Base-by-base conservation (phyloP, 805 yeast genomes). In the Ogataea pini region DNA sequence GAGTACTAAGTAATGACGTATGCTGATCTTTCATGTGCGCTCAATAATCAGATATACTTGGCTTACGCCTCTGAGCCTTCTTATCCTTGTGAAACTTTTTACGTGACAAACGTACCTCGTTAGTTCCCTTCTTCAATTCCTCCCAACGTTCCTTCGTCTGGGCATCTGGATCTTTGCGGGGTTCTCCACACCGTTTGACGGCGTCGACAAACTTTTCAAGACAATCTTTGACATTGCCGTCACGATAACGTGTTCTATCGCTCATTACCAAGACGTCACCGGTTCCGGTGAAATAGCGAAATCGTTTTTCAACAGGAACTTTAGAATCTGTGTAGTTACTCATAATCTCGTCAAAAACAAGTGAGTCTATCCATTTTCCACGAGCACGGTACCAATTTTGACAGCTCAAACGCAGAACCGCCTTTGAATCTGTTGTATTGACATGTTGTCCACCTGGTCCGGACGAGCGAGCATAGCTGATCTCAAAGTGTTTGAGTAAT, bases 381-480 rank as follows among this genome's bases (percentile, higher is more conserved):
- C 60, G 72, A 54, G 79, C 75, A 64, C 48, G 64, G 56, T 40
- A 63, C 69, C 43, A 75, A 62, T 54, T 71, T 43, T 12, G 71
- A 38, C 31, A 67, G 46, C 33, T 71, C 65, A 37, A 74, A 13
- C 51, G 52, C 8, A 64, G 40, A 13, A 58, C 46, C 1, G 66
- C 83, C 51, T 79, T 79, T 1, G 81, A 72, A 7, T 78, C 75
- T 0, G 83, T 78, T 33, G 77, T 78, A 52, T 79, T 79, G n/a
- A 79, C 84, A 53, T 79, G 79, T 46, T 79, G 84, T 3, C 85
- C 85, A 1, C 85, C 85, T 0, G 82, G 75, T 0, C 84, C 85
- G 1, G 82, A 77, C 1, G 82, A 70, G 49, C 83, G 63, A 36
- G 79, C 73, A 57, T 64, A 78, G 10, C 72, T 50, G 1, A 77